Evolutionary conservation across 768 basidiomycete species (phyloP).

Genomic region (Lactarius sp.): DNA sequence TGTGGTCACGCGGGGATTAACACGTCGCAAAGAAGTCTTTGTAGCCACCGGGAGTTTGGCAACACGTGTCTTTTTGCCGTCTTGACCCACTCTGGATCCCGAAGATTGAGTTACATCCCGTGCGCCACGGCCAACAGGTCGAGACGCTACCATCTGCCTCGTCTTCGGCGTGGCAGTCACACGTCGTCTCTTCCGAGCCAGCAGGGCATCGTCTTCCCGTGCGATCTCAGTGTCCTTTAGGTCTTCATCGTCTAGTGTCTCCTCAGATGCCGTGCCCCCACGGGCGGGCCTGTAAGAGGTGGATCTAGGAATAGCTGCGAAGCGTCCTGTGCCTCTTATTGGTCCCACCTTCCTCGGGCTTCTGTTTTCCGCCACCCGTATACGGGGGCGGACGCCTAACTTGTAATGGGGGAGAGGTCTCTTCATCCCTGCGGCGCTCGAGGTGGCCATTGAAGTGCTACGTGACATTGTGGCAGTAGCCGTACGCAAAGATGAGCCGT

Average conservation of each 20-base stretch:
- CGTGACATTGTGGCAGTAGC: slow-evolving; percentile 29
- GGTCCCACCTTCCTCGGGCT: slow-evolving; percentile 11
- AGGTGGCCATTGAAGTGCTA: slow-evolving; percentile 23
- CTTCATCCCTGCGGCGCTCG: slow-evolving; percentile 29
- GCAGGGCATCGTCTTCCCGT: slow-evolving; percentile 2
- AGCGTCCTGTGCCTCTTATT: slow-evolving; percentile 8
- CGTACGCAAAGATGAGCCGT: slow-evolving; percentile 32
- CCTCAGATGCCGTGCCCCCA: slow-evolving; percentile 20
- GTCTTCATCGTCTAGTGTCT: slow-evolving; percentile 24
- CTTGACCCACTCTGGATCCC: slow-evolving; percentile 4
- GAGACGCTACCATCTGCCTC: background rate
- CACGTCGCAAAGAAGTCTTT: slow-evolving; percentile 17
- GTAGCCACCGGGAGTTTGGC: slow-evolving; percentile 10
- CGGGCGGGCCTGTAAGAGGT: slow-evolving; percentile 7
- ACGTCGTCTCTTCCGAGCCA: slow-evolving; percentile 22
- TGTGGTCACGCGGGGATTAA: slow-evolving; percentile 10
- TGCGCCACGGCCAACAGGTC: slow-evolving; percentile 2
- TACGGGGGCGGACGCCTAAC: slow-evolving; percentile 14
- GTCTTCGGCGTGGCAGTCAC: background rate
- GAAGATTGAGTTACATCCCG: slow-evolving; percentile 3
- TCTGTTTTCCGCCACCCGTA: slow-evolving; percentile 4
- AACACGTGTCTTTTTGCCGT: background rate
- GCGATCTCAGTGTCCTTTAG: background rate
- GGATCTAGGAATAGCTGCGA: slow-evolving; percentile 7
- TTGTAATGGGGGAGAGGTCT: slow-evolving; percentile 26